Evolutionary conservation across 2,329 filamentous ascomycete species (phyloP).

Genomic region (Calonectria fujianensis): DNA sequence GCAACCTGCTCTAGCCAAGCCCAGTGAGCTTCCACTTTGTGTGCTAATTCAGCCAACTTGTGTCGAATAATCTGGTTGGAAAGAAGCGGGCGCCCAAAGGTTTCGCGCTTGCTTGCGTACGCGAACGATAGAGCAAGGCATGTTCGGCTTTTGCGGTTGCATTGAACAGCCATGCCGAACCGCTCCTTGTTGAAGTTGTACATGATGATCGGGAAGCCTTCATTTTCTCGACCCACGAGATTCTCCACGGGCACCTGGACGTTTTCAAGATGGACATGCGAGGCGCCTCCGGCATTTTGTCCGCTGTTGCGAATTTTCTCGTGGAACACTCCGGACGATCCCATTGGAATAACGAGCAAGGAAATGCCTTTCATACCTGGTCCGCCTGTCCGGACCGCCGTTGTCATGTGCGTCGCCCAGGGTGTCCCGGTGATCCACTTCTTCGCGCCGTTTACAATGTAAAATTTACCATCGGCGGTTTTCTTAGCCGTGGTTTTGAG

Average conservation of each 20-base stretch:
- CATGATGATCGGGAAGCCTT: conserved; percentile 54
- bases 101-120: conserved; percentile 72
- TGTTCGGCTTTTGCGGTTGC: conserved; percentile 74
- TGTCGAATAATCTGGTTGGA: conserved; percentile 75
- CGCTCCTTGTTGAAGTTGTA: conserved; percentile 75
- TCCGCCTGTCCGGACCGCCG: conserved; percentile 76
- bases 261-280: conserved; percentile 5
- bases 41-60: conserved; percentile 76
- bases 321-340: conserved; percentile 62
- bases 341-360: conserved; percentile 72
- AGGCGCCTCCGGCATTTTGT: conserved; percentile 6
- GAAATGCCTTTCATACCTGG: conserved; percentile 72
- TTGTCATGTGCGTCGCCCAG: conserved; percentile 76
- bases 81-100: conserved; percentile 76
- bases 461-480: conserved; percentile 4
- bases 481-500: conserved; percentile 12
- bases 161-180: conserved; percentile 73
- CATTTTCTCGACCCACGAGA: conserved; percentile 6
- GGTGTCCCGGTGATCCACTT: conserved; percentile 80
- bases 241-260: conserved; percentile 18
- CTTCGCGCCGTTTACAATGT: conserved; percentile 39
- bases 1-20: conserved; percentile 78
- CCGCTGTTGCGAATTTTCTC: conserved; percentile 23
- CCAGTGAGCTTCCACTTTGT: conserved; percentile 76
- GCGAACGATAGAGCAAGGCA: conserved; percentile 72